phyloP scores from a whole-genome alignment of 1,284 basidiomycete species.

The Anthracocystis walkeri region DNA sequence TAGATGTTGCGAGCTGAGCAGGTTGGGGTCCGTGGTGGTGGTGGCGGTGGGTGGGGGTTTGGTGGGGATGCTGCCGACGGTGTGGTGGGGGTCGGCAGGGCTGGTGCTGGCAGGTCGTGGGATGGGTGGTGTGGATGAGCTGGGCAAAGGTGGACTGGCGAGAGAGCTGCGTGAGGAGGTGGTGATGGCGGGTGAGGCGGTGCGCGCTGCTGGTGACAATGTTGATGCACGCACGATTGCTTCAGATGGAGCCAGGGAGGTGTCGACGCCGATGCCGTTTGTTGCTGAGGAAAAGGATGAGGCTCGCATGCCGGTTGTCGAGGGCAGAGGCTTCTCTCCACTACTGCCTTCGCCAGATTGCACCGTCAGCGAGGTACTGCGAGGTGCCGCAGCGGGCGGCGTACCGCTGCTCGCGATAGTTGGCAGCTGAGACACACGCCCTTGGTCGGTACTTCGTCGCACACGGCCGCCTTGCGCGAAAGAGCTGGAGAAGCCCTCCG shows the following conservation, averaged over 20 bases:
- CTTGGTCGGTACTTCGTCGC: conserved; percentile 38
- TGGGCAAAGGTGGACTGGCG: conserved; percentile 20
- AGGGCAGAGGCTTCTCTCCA: conserved; percentile 10
- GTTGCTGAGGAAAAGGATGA: conserved; percentile 17
- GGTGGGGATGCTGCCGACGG: too few species aligned
- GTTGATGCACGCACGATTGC: conserved; percentile 7
- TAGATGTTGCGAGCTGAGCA: conserved; percentile 33
- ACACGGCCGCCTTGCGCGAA: conserved; percentile 13
- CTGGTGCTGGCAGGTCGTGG: conserved; percentile 25
- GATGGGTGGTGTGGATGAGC: conserved; percentile 14
- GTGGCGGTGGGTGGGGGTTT: background rate
- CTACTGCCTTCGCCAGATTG: conserved; percentile 3
- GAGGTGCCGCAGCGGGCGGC: conserved; percentile 5
- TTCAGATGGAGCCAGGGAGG: background rate
- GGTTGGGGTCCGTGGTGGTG: conserved; percentile 4
- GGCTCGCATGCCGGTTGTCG: conserved; percentile 12
- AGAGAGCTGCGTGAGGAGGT: conserved; percentile 34
- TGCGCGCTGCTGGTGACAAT: conserved; percentile 16
- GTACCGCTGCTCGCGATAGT: conserved; percentile 24
- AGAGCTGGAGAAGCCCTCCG: conserved; percentile 17
- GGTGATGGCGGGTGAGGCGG: conserved; percentile 31
- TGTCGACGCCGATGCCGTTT: conserved; percentile 1
- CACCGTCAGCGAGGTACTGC: conserved; percentile 23
- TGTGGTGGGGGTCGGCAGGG: conserved; percentile 3
- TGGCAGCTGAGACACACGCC: conserved; percentile 22